phyloP scores from a whole-genome alignment of 2,329 filamentous ascomycete genomes.

The Eurotiales sp. region DNA sequence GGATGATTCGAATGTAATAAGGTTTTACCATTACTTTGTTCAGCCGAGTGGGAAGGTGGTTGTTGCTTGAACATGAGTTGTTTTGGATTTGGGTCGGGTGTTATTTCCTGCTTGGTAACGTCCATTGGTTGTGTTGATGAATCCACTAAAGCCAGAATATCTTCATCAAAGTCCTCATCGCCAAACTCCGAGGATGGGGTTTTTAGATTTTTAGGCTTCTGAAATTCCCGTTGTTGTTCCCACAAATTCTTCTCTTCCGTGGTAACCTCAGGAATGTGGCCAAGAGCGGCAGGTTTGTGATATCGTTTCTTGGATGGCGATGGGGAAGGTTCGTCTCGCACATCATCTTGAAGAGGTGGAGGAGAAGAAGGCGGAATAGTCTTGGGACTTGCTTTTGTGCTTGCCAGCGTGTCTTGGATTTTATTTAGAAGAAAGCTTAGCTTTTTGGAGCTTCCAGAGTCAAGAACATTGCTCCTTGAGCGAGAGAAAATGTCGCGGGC shows the following conservation, averaged over 20 bases:
- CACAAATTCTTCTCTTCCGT: slow-evolving; percentile 9
- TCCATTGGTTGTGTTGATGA: slow-evolving; percentile 27
- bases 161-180: slow-evolving; percentile 46
- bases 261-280: slow-evolving; percentile 14
- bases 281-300: slow-evolving; percentile 1
- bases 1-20: slow-evolving; percentile 3
- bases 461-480: slow-evolving; percentile 37
- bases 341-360: slow-evolving; percentile 31
- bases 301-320: slow-evolving; percentile 26
- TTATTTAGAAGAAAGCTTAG: slow-evolving; percentile 62
- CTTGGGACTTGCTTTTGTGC: slow-evolving; percentile 24
- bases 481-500: slow-evolving; percentile 45
- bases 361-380: slow-evolving; percentile 44
- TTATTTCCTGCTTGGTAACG: not conserved
- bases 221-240: slow-evolving; percentile 11
- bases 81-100: not conserved
- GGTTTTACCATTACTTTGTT: slow-evolving; percentile 1
- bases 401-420: slow-evolving; percentile 53
- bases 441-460: slow-evolving; percentile 42
- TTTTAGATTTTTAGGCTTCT: slow-evolving; percentile 18
- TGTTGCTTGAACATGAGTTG: slow-evolving; percentile 1
- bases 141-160: slow-evolving; percentile 40
- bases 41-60: slow-evolving; percentile 1
- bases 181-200: slow-evolving; percentile 43
- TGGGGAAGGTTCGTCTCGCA: slow-evolving; percentile 27